These are phyloP conservation scores for Chenopodium album DNA, from an alignment of 148 eudicot species.

Conservation along the genomic window DNA sequence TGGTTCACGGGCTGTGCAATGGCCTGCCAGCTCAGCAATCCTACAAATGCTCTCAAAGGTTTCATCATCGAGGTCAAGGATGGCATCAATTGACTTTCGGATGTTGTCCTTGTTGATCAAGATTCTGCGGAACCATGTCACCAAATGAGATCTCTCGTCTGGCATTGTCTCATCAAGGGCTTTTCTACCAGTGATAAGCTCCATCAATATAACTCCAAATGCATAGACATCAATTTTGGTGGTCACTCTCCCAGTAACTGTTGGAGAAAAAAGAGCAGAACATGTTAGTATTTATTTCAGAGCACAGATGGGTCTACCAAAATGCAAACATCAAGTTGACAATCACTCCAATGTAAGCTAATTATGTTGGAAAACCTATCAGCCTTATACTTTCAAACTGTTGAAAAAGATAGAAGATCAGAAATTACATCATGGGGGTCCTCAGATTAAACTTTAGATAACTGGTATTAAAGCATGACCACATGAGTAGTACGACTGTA, in stretches of 20 bases:
- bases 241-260: conserved; percentile 64
- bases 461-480: not conserved
- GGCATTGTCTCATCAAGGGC: conserved; percentile 63
- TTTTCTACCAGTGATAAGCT: conserved; percentile 64
- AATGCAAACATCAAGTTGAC: not conserved
- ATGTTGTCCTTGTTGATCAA: conserved; percentile 57
- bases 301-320: not conserved
- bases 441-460: not conserved
- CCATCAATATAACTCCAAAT: conserved; percentile 72
- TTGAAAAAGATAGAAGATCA: not conserved
- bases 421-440: not conserved
- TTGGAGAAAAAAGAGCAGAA: conserved; percentile 7
- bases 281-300: not conserved
- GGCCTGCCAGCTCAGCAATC: conserved; percentile 38
- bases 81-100: conserved; percentile 43
- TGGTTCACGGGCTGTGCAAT: conserved; percentile 42
- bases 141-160: conserved; percentile 58
- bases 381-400: not conserved
- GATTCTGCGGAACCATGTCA: conserved; percentile 64
- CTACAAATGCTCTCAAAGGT: conserved; percentile 32
- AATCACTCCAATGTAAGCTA: not conserved
- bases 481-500: not conserved
- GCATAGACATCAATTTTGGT: conserved; percentile 75
- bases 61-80: conserved; percentile 51
- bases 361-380: not conserved